These are phyloP conservation scores for Clavariopsis aquatica DNA, from an alignment of 495 filamentous ascomycete genomes.

Conservation along the genomic window DNA sequence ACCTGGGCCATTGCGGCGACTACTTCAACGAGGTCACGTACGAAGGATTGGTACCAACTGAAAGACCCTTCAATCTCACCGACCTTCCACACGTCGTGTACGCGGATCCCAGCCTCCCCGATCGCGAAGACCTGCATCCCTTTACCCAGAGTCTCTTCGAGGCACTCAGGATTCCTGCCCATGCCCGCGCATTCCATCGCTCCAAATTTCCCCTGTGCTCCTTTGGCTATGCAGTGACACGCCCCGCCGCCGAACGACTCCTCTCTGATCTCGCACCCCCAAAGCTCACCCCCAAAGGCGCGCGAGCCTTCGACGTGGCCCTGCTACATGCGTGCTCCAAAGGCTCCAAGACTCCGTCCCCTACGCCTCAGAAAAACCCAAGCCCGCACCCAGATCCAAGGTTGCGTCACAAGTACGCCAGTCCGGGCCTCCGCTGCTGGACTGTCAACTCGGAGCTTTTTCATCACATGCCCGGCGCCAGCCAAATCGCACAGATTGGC, in stretches of 20 bases:
- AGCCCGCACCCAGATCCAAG: conserved; percentile 27
- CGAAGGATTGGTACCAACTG: conserved; percentile 28
- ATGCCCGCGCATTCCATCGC: conserved; percentile 46
- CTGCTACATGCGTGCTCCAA: conserved; percentile 39
- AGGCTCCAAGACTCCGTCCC: conserved; percentile 32
- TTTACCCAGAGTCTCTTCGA: conserved; percentile 39
- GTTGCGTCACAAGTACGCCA: conserved; percentile 25
- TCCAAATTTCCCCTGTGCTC: conserved; percentile 49
- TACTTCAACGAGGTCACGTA: conserved; percentile 33
- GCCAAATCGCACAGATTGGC: conserved; percentile 27
- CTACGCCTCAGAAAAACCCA: conserved; percentile 17
- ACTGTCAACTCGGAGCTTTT: conserved; percentile 43
- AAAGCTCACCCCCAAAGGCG: conserved; percentile 27
- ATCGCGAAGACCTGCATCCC: conserved; percentile 37
- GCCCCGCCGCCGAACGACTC: conserved; percentile 38
- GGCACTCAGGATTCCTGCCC: conserved; percentile 35
- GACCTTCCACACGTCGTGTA: conserved; percentile 35
- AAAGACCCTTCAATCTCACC: conserved; percentile 32
- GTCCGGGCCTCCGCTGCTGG: conserved; percentile 42
- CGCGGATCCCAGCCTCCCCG: conserved; percentile 35
- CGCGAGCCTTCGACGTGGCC: conserved; percentile 43
- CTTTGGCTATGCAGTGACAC: conserved; percentile 51
- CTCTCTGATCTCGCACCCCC: conserved; percentile 35
- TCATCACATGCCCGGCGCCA: conserved; percentile 42
- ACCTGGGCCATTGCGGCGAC: conserved; percentile 51